Evolutionary conservation across 192 early-diverging fungal species (phyloP), one percentile per base, ranked within the genome.

Genomic region (Pilobolus umbonatus): DNA sequence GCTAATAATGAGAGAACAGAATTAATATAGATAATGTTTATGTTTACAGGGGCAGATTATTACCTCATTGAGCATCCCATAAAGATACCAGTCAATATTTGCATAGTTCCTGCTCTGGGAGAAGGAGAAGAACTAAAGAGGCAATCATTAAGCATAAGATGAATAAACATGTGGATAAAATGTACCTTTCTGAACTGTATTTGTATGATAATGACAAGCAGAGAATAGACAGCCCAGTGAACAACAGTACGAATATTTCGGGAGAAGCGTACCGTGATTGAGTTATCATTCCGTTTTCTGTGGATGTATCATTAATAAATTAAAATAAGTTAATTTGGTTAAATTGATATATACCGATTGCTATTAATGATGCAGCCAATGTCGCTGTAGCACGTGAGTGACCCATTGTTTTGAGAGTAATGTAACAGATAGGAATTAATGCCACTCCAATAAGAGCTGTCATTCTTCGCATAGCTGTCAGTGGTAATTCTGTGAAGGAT

Each of bases 121-220:
- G 39, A 42, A 12, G 14, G 34, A 8, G 11, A 35, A 8, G 34
- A 42, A 42, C 5, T 17, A 40, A 1, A 42, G 19, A 42, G 19
- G 19, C 14, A 42, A 2, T 42, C 11, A 17, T 1, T 42, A 42
- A 42, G 39, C 39, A 42, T 15, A 42, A 12, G 5, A 42, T 17
- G 39, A 42, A 42, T 42, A n/a, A n/a, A 24, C 71, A 50, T 15
- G 80, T 71, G 48, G 91, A 93, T 28, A 91, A 42, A 42, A 15
- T 42, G 26, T 64, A 64, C 62, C 46, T 64, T 46, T 64, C 24
- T 34, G 58, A 57, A 17, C 12, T 36, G 22, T 44, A 58, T 52
- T 87, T 89, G 48, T 88, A 82, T 64, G 95, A 94, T 66, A 86
- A 80, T 15, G 92, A 69, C 95, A 93, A 99, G 43, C 80, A 68